Evolutionary conservation across 768 basidiomycete genomes (phyloP), one percentile per base, ranked within the genome.

Genomic region (Leccinum barrowsii): DNA sequence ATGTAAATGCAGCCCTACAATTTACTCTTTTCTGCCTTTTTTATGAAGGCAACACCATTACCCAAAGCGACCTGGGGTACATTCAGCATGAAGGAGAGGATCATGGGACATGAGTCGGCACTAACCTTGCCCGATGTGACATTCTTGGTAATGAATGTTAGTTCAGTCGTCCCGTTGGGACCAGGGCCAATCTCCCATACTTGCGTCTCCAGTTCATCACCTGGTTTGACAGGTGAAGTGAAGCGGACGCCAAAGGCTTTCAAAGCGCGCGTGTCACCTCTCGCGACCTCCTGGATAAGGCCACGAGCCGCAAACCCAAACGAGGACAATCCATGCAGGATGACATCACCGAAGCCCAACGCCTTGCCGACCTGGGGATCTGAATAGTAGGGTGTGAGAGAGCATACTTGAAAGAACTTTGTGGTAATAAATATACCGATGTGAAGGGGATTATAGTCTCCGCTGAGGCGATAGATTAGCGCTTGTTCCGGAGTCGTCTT

Each of bases 271-370:
- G 87, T 80, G 62, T 89, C 82, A 47, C 81, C 80, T 0, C 78
- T 80, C 0, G 84, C 90, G 12, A 86, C 78, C 2, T 79, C 78
- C 57, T 80, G 79, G 60, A 95, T 77, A 55, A 94, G 73, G 1
- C 84, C 89, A 46, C 92, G 85, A 3, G 90, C 93, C 7, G 80
- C 88, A 68, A 92, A 92, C 10, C 92, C 92, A 68, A 82, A 94
- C 0, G 87, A 84, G 19, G 88, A 86, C 22, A 94, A 79, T 28
- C 92, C 92, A 67, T 95, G 92, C 3, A 94, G 80, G 65, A 95
- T 93, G 37, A 87, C 84, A 50, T 87, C 92, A 3, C 90, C 90
- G 65, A 95, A 94, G 11, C 91, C 90, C 17, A 85, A 78, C 7
- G 77, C 78, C 62, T 84, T 70, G n/a, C 91, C 92, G 40, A 90